phyloP scores from a whole-genome alignment of 768 basidiomycete genomes.

The Boletellus ananas region DNA sequence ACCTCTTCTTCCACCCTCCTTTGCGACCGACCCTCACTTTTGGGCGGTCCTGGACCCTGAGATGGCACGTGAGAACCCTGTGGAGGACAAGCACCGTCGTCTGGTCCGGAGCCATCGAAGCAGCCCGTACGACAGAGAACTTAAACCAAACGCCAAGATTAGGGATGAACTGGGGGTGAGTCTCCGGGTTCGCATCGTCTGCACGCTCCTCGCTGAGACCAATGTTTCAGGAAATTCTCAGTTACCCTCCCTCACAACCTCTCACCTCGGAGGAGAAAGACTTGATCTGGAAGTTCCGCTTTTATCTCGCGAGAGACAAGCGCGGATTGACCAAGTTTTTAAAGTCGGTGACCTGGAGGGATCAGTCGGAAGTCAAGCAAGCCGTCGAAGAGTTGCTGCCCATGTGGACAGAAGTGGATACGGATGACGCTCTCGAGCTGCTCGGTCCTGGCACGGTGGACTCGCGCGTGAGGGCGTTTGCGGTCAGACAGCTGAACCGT shows the following conservation, averaged over 20 bases:
- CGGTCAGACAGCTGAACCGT: constrained; percentile 82
- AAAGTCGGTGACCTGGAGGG: constrained; percentile 96
- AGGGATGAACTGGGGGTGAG: constrained; percentile 88
- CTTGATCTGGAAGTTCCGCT: constrained; percentile 98
- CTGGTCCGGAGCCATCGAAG: constrained; percentile 93
- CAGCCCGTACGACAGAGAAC: constrained; percentile 89
- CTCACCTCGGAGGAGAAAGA: constrained; percentile 93
- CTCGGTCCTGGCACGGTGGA: constrained; percentile 88
- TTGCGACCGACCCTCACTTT: constrained; percentile 63
- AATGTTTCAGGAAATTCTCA: constrained; percentile 71
- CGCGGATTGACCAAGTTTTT: constrained; percentile 96
- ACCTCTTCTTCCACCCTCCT: constrained; percentile 43
- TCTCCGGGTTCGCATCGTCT: not conserved
- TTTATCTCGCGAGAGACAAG: constrained; percentile 90
- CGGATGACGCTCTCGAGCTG: constrained; percentile 93
- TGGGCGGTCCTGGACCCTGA: constrained; percentile 94
- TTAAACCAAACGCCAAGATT: constrained; percentile 96
- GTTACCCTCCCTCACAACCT: constrained; percentile 84
- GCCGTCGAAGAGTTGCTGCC: constrained; percentile 95
- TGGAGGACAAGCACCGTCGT: constrained; percentile 94
- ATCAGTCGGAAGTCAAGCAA: constrained; percentile 94
- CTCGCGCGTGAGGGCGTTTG: constrained; percentile 90
- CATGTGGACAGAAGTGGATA: constrained; percentile 96
- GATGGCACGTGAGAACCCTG: constrained; percentile 86
- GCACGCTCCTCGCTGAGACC: not conserved